Evolutionary conservation across 1,139 yeast genomes (phyloP).

Genomic region (Hyphopichia wangnamkhiaoensis): DNA sequence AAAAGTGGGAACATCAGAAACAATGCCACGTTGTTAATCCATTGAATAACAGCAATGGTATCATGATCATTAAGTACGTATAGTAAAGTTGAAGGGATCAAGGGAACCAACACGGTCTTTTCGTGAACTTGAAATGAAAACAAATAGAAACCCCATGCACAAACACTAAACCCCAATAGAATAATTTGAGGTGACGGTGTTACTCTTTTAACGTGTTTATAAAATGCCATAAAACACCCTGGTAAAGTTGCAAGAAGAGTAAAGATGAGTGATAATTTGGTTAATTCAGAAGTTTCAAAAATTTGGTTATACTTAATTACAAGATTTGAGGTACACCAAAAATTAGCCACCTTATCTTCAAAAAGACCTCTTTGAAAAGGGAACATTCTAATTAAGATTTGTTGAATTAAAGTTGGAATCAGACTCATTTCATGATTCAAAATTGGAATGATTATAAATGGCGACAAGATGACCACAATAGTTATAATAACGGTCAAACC

Average conservation of each 20-base stretch:
- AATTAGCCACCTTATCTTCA: conserved; percentile 96
- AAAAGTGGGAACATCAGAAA: conserved; percentile 90
- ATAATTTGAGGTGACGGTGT: conserved; percentile 22
- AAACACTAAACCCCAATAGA: conserved; percentile 74
- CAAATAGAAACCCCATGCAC: conserved; percentile 84
- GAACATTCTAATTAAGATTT: conserved; percentile 67
- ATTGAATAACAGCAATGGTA: conserved; percentile 69
- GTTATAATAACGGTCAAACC: conserved; percentile 64
- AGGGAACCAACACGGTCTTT: conserved; percentile 79
- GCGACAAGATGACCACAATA: conserved; percentile 54
- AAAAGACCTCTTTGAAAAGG: conserved; percentile 95
- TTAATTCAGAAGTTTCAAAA: conserved; percentile 60
- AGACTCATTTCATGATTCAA: conserved; percentile 19
- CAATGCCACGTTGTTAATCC: conserved; percentile 83
- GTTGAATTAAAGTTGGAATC: conserved; percentile 19
- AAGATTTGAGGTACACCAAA: conserved; percentile 91
- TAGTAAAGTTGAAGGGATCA: conserved; percentile 77
- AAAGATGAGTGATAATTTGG: conserved; percentile 58
- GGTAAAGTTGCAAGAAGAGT: conserved; percentile 74
- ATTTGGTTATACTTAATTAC: conserved; percentile 65
- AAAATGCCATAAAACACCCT: conserved; percentile 53
- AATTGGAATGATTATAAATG: conserved; percentile 48
- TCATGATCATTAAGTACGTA: conserved; percentile 59
- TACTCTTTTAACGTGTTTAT: conserved; percentile 27
- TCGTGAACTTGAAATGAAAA: conserved; percentile 97